These are phyloP conservation scores for Arthroderma sp. DNA, from an alignment of 2,329 filamentous ascomycete genomes.

Conservation along the genomic window DNA sequence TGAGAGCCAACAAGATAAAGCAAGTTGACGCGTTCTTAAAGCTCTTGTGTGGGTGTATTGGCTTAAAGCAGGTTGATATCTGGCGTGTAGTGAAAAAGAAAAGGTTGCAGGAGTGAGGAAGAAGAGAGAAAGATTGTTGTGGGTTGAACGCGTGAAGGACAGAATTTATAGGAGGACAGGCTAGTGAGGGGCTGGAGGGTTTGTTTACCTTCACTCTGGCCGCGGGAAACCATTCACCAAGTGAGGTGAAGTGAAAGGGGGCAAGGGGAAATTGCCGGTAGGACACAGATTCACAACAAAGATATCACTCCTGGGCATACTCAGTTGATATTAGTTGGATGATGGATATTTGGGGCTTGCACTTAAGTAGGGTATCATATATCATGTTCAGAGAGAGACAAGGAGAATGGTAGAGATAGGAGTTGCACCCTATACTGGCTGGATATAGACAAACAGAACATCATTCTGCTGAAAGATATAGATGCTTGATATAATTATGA, in stretches of 20 bases:
- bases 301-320: background rate
- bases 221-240: background rate
- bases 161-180: background rate
- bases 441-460: background rate
- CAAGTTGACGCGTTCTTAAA: background rate
- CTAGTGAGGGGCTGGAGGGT: background rate
- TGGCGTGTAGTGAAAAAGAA: background rate
- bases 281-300: background rate
- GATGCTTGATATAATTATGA: background rate
- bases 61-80: background rate
- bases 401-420: background rate
- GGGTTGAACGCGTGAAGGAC: background rate
- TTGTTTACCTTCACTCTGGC: background rate
- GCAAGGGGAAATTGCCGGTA: background rate
- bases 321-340: background rate
- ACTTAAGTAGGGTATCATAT: background rate
- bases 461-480: background rate
- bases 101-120: background rate
- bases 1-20: background rate
- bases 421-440: background rate
- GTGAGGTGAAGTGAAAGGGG: background rate
- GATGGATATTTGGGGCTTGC: background rate
- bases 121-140: background rate
- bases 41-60: background rate
- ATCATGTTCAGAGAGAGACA: background rate